phyloP scores from a whole-genome alignment of 805 yeast genomes.

The Candida succiphila region DNA sequence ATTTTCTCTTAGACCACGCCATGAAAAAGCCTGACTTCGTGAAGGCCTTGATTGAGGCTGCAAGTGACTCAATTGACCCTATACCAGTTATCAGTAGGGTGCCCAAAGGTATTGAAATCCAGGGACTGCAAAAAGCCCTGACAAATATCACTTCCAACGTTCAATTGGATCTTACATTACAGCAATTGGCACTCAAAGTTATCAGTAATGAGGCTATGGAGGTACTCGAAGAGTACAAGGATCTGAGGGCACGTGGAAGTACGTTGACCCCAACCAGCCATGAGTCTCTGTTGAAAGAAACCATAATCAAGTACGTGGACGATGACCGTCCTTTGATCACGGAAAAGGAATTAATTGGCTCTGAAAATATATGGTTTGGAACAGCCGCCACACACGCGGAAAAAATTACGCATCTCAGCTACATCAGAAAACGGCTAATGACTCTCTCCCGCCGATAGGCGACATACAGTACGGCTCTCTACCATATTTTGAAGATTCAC shows the following conservation, averaged over 20 bases:
- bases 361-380: slow-evolving; percentile 18
- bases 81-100: slow-evolving; percentile 58
- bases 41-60: slow-evolving; percentile 57
- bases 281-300: slow-evolving; percentile 7
- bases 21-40: slow-evolving; percentile 69
- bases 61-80: slow-evolving; percentile 59
- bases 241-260: slow-evolving; percentile 23
- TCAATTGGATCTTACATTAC: slow-evolving; percentile 42
- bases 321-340: slow-evolving; percentile 9
- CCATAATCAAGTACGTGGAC: slow-evolving; percentile 9
- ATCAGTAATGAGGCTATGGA: slow-evolving; percentile 40
- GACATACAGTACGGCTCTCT: too few species aligned
- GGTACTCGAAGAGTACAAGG: slow-evolving; percentile 21
- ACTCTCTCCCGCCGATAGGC: too few species aligned
- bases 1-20: slow-evolving; percentile 59
- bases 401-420: slow-evolving; percentile 23
- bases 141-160: slow-evolving; percentile 54
- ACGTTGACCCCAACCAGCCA: slow-evolving; percentile 14
- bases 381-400: slow-evolving; percentile 14
- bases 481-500: too few species aligned
- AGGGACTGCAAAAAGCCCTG: slow-evolving; percentile 54
- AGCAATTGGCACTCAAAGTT: slow-evolving; percentile 44
- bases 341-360: slow-evolving; percentile 22
- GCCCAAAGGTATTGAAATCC: slow-evolving; percentile 51
- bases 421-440: slow-evolving; percentile 13